Base-by-base conservation (phyloP, 495 filamentous ascomycete genomes). In the Parathielavia appendiculata region DNA sequence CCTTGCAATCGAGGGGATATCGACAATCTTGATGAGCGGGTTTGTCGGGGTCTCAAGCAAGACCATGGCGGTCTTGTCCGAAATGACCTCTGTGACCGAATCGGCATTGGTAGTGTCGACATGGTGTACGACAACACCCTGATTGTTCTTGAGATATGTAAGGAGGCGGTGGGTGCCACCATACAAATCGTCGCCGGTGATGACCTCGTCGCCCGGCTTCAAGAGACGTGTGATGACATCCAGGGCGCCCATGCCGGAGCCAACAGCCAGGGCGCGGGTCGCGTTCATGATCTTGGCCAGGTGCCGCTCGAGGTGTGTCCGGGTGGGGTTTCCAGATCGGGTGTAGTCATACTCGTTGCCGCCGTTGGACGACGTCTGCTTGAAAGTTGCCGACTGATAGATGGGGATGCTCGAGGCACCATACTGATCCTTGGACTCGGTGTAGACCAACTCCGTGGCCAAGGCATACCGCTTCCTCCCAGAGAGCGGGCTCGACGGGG, bases 241-340 rank as follows among this genome's bases (percentile, higher is more conserved):
- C 63, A 97, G 74, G 14, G 95, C 93, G 47, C 90, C 93, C 93
- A 98, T 98, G 56, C 93, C 93, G 19, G 91, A 96, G 17, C 90
- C 88, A 32, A 97, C 92, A 51, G 92, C 92, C 41, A 98, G 85
- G 5, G 90, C 88, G 48, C 95, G 88, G 67, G 83, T 84, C 14
- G 95, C 93, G 60, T 86, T 86, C 95, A 97, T 98, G 73, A 98
- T 95, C 81, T 97, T 97, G 60, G 93, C 95, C 58, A 98, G 80
- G 71, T 98, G 93, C 58, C 93, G 86, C 75, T 98, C 93, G 57
- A 98, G 83, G 67, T 97, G 95, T 22, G 92, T 96, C 48, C 93
- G 84, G 48, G 93, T 98, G 17, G 93, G 93, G 68, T 98, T 98
- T 32, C 93, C 93, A 36, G 91, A 96, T 23, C 93, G 86, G 39